Evolutionary conservation across 768 basidiomycete species (phyloP).

Genomic region (Amanita inopinata): DNA sequence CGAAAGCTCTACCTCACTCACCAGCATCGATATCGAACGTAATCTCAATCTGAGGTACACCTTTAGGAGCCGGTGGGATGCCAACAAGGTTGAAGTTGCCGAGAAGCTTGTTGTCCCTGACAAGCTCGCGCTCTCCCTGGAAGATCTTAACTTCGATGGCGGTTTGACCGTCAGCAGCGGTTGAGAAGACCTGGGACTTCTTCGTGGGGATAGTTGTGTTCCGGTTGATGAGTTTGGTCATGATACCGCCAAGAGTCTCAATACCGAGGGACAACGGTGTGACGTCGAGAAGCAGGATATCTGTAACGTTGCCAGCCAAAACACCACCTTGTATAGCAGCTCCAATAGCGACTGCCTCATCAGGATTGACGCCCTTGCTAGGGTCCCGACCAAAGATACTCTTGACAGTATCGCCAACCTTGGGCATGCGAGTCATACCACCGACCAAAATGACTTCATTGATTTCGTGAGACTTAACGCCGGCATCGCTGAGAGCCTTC

Average conservation of each 20-base stretch:
- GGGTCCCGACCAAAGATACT: conserved; percentile 91
- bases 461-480: conserved; percentile 86
- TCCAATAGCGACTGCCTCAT: conserved; percentile 98
- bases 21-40: conserved; percentile 97
- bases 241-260: conserved; percentile 97
- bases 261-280: conserved; percentile 97
- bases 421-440: conserved; percentile 98
- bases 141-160: conserved; percentile 99
- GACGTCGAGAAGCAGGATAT: conserved; percentile 89
- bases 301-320: conserved; percentile 90
- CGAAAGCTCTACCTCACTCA: conserved; percentile 20
- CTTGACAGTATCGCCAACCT: conserved; percentile 91
- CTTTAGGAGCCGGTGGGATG: conserved; percentile 81
- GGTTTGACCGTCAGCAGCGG: conserved; percentile 98
- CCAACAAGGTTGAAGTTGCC: conserved; percentile 99
- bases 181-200: conserved; percentile 98
- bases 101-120: conserved; percentile 95
- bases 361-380: conserved; percentile 98
- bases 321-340: conserved; percentile 98
- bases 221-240: conserved; percentile 96
- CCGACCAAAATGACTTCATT: conserved; percentile 97
- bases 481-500: conserved; percentile 92
- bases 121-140: conserved; percentile 99
- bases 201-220: conserved; percentile 99
- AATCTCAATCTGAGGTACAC: conserved; percentile 80